These are phyloP conservation scores for Solanum hybrid DNA, from an alignment of 305 asterid genomes.

Conservation along the genomic window DNA sequence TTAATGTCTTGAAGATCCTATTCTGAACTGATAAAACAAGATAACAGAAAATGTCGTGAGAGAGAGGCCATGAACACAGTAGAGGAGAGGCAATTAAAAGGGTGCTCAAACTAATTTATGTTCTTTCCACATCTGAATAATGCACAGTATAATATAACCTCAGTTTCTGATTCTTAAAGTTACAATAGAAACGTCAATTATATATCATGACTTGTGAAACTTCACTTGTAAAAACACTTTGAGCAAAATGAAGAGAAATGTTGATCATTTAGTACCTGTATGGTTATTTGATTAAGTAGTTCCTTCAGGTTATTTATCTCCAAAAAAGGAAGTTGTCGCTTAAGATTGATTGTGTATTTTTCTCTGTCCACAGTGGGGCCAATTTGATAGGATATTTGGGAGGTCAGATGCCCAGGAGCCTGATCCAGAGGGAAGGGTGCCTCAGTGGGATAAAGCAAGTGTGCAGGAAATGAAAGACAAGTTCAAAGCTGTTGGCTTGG, in stretches of 20 bases:
- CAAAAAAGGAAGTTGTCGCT: background rate
- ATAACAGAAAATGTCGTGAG: background rate
- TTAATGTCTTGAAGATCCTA: background rate
- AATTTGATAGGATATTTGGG: constrained; percentile 76
- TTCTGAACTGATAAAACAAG: background rate
- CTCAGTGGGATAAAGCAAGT: constrained; percentile 64
- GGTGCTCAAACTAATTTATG: background rate
- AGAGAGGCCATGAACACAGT: background rate
- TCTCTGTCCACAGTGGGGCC: constrained; percentile 59
- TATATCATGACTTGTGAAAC: background rate
- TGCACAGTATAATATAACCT: background rate
- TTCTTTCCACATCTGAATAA: background rate
- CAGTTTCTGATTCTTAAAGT: background rate
- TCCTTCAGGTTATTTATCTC: background rate
- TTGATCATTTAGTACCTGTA: background rate
- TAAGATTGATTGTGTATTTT: background rate
- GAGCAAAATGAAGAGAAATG: background rate
- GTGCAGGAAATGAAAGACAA: constrained; percentile 79
- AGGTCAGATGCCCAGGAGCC: constrained; percentile 69
- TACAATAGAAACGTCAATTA: background rate
- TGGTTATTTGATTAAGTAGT: background rate
- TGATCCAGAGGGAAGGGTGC: constrained; percentile 94
- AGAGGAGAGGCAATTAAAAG: background rate
- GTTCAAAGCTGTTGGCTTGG: constrained; percentile 61
- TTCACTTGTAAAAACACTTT: background rate